A percentile compares a stretch with the other conserved stretches of the same genome.
phyloP scores from a whole-genome alignment of 306 rosid species.

The Prunus salicina region DNA sequence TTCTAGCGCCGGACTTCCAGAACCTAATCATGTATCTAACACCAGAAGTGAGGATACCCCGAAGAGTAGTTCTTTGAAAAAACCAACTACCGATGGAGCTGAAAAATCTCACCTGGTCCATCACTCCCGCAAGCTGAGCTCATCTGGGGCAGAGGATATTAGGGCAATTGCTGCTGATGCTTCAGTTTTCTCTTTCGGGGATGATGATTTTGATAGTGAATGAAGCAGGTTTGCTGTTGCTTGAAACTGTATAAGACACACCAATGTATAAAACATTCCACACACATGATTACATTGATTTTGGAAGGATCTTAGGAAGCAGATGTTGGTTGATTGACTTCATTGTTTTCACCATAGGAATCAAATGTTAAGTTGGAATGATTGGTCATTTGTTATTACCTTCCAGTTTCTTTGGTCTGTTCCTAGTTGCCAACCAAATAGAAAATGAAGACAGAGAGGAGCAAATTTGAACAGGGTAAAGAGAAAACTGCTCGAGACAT shows the following conservation, averaged over 20 bases:
- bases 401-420: not conserved
- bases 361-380: not conserved
- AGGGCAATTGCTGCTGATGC: conserved; percentile 97
- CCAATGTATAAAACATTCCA: conserved; percentile 7
- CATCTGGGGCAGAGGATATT: conserved; percentile 50
- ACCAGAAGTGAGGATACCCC: conserved; percentile 24
- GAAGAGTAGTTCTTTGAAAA: conserved; percentile 28
- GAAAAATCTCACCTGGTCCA: conserved; percentile 25
- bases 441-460: not conserved
- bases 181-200: conserved; percentile 87
- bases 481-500: not conserved
- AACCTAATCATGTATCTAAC: conserved; percentile 40
- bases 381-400: not conserved
- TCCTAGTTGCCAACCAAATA: not conserved
- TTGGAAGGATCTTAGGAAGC: not conserved
- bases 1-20: conserved; percentile 25
- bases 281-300: not conserved
- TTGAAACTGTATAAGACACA: conserved; percentile 6
- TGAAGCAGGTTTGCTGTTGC: conserved; percentile 17
- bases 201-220: conserved; percentile 89
- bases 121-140: conserved; percentile 32
- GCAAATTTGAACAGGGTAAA: too few relatives aligned
- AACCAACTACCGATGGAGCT: conserved; percentile 27
- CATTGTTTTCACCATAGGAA: not conserved
- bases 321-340: not conserved